Percentiles rank a stretch among this genome's conserved stretches.
phyloP scores from a whole-genome alignment of 768 basidiomycete species.

The Mycena crocata region DNA sequence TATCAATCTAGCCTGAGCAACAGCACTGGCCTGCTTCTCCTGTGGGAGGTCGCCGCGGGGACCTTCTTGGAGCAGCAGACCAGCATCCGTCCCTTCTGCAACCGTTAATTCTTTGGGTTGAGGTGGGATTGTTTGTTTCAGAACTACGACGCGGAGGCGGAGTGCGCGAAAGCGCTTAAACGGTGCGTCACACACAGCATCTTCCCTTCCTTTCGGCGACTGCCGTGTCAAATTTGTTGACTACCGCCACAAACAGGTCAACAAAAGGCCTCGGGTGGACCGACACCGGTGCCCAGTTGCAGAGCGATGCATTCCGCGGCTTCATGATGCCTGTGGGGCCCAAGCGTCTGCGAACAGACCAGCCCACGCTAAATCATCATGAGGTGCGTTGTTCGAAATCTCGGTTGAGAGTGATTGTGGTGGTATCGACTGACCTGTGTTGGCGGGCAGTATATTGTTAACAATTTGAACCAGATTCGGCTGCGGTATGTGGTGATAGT shows the following conservation, averaged over 20 bases:
- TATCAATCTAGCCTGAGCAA: conserved; percentile 10
- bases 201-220: neutral
- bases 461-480: conserved; percentile 15
- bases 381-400: neutral
- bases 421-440: neutral
- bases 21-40: conserved; percentile 5
- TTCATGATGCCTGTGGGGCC: conserved; percentile 11
- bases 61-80: conserved; percentile 10
- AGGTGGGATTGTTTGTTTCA: neutral
- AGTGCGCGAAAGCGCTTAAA: neutral
- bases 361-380: conserved; percentile 2
- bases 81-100: neutral
- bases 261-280: conserved; percentile 19
- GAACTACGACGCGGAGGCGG: conserved; percentile 13
- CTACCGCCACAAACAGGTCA: neutral
- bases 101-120: neutral
- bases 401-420: neutral
- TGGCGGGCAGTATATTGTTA: conserved; percentile 9
- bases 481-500: conserved; percentile 21
- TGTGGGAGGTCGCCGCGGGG: conserved; percentile 7
- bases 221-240: neutral
- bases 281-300: neutral
- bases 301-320: conserved; percentile 1
- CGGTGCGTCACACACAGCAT: neutral
- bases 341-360: neutral